A percentile compares a stretch with the other conserved stretches of the same genome.
Evolutionary conservation across 202 grass and related monocot species (phyloP).

Genomic region (Cymbopogon flexuosus): DNA sequence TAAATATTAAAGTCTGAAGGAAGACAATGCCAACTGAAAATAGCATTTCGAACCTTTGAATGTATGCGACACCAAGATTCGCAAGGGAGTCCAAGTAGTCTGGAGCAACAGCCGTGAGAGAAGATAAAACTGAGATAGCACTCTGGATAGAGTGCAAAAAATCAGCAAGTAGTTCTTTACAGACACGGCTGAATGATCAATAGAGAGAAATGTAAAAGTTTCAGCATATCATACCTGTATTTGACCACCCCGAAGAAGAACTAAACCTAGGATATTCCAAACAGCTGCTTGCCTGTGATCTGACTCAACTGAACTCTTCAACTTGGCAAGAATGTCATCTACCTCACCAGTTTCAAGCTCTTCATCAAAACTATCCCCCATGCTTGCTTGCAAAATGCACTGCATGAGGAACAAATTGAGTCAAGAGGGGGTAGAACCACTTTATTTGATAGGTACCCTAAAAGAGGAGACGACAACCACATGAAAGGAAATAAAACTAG

Average conservation of each 20-base stretch:
- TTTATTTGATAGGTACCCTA: background rate
- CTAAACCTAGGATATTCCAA: conserved; percentile 91
- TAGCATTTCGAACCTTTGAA: conserved; percentile 67
- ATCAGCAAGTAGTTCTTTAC: conserved; percentile 27
- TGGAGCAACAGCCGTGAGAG: conserved; percentile 62
- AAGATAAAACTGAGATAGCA: conserved; percentile 89
- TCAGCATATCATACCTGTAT: conserved; percentile 51
- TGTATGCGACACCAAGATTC: conserved; percentile 79
- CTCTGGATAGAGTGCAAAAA: conserved; percentile 53
- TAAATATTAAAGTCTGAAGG: conserved; percentile 26
- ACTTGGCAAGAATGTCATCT: conserved; percentile 76
- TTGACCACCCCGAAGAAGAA: conserved; percentile 81
- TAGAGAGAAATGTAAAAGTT: conserved; percentile 5
- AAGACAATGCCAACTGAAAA: conserved; percentile 26
- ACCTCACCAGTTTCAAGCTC: conserved; percentile 74
- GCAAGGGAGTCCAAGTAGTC: conserved; percentile 88
- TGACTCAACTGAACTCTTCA: conserved; percentile 81
- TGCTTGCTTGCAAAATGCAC: conserved; percentile 88
- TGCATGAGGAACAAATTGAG: conserved; percentile 35
- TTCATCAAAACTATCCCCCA: conserved; percentile 84
- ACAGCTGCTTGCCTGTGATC: conserved; percentile 92
- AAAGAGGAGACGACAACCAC: background rate
- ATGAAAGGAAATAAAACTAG: background rate
- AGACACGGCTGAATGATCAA: conserved; percentile 11
- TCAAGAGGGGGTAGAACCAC: background rate